Conservation (phyloP, 768 basidiomycete genomes). For the Boletus edulis region DNA sequence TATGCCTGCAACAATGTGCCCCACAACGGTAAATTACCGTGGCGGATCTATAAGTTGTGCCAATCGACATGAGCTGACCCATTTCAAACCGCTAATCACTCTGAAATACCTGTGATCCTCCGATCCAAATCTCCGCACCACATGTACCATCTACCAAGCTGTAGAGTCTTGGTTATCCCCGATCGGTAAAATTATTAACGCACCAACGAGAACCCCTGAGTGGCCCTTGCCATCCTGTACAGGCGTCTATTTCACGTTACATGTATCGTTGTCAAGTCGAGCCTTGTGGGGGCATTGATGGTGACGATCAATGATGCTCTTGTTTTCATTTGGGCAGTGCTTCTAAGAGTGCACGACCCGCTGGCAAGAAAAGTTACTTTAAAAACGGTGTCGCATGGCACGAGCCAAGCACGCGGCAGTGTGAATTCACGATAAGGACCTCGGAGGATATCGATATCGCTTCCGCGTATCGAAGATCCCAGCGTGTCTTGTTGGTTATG, state of each 20-base stretch:
- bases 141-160: slow-evolving; percentile 21
- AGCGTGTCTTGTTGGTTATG: not conserved
- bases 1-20: not conserved
- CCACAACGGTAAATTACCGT: not conserved
- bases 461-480: not conserved
- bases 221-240: slow-evolving; percentile 25
- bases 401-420: slow-evolving; percentile 5
- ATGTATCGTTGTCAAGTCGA: not conserved
- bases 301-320: not conserved
- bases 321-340: no score
- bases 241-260: slow-evolving; percentile 6
- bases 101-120: not conserved
- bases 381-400: not conserved
- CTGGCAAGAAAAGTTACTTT: no score
- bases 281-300: not conserved
- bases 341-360: no score
- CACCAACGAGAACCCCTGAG: not conserved
- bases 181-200: not conserved
- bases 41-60: not conserved
- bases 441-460: no score
- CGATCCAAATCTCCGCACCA: slow-evolving; percentile 9
- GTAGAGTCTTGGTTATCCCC: slow-evolving; percentile 9
- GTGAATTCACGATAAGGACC: not conserved
- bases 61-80: not conserved
- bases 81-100: not conserved